Conservation (phyloP, 169 alveolate species). For the Eimeria praecox region DNA sequence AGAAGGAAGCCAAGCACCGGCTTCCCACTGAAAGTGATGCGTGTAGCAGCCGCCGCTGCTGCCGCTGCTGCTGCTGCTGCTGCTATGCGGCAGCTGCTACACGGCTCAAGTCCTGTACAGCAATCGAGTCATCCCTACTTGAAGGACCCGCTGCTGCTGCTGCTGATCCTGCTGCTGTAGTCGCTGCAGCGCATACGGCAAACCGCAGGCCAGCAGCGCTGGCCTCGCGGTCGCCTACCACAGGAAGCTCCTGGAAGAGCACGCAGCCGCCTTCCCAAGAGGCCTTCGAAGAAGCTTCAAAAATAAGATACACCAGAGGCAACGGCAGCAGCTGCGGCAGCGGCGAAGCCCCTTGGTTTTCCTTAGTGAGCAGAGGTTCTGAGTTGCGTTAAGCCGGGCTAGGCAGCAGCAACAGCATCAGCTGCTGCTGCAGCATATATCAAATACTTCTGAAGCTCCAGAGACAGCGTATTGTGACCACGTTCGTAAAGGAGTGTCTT, state of each 20-base stretch:
- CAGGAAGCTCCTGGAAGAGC: background rate
- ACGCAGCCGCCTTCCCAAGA: background rate
- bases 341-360: background rate
- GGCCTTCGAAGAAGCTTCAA: background rate
- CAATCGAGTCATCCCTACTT: background rate
- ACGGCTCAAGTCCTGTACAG: background rate
- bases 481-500: background rate
- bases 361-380: background rate
- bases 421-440: background rate
- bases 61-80: conserved; percentile 1
- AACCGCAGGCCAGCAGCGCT: background rate
- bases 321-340: background rate
- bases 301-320: background rate
- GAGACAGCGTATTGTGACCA: background rate
- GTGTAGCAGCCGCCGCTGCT: background rate
- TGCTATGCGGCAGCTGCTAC: conserved; percentile 29
- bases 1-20: background rate
- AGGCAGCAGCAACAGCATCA: background rate
- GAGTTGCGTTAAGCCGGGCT: background rate
- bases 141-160: background rate
- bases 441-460: background rate
- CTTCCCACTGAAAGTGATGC: background rate
- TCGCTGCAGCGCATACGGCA: background rate
- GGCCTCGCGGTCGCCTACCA: background rate
- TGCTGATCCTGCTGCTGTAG: background rate